Base-by-base conservation (phyloP, 1,284 basidiomycete species). In the Ganoderma multipileum region DNA sequence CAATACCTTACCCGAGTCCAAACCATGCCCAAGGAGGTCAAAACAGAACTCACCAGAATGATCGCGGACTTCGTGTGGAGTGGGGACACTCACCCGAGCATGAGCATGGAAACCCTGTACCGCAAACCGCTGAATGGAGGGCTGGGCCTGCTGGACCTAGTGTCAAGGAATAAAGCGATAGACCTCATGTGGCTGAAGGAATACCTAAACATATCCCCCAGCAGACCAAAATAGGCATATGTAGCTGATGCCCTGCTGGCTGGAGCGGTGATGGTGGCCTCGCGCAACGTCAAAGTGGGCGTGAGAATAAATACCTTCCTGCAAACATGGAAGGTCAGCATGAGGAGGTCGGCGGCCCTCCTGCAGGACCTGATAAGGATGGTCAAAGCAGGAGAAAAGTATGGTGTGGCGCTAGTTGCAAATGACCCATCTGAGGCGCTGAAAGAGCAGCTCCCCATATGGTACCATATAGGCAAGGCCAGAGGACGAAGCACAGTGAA, bases 1-100 rank as follows among this genome's bases (percentile, higher is more conserved):
- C 76, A 75, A 47, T 80, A 72, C 75, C 76, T 77, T 0, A 70
- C 77, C 0, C 69, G 60, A 16, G 78, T 69, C 0, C 72, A 76
- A 44, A 72, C 71, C 0, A 78, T 78, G 75, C 79, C 74, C 4
- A 16, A 42, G 18, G 8, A n/a, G 0, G 61, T 75, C 7, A 57
- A 70, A 26, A 55, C 54, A 3, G 5, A 16, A 14, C 41, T 73
- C 0, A n/a, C n/a, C 23, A 26, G 3, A 63, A 47, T n/a, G 12
- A 14, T 36, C 1, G 55, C 54, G 6, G n/a, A 39, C 16, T 70
- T 70, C 44, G 36, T 68, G 2, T 70, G 66, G 69, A 42, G 44
- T 0, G 63, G 59, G 0, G 60, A 39, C 18, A 28, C 0, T 2
- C 42, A 36, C 23, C 64, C 61, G 11, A 47, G n/a, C 0, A 30